Conservation (phyloP, 345 rosid species). For the Citrus trifoliata region DNA sequence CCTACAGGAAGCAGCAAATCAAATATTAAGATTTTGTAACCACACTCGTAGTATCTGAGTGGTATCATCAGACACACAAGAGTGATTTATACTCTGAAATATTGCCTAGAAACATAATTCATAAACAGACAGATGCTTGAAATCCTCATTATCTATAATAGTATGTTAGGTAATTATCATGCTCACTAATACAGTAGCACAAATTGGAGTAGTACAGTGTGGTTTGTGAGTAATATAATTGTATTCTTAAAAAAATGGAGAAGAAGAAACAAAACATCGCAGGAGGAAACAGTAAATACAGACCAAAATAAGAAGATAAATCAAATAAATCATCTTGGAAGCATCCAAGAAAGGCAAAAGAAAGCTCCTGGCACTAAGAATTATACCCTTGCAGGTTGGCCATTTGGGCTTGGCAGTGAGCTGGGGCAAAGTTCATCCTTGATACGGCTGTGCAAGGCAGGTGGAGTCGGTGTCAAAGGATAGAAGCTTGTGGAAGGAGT, state of each 20-base stretch:
- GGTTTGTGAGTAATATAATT: neutral
- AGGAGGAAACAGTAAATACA: neutral
- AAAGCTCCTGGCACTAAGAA: neutral
- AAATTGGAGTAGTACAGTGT: neutral
- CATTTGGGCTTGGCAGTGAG: constrained; percentile 75
- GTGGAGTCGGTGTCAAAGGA: constrained; percentile 80
- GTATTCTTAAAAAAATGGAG: neutral
- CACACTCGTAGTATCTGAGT: neutral
- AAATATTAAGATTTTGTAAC: neutral
- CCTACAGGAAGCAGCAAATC: constrained; percentile 28
- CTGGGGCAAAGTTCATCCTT: constrained; percentile 77
- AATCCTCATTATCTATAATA: neutral
- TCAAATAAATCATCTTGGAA: neutral
- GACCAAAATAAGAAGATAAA: neutral
- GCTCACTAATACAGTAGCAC: neutral
- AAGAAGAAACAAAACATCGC: neutral
- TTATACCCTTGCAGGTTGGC: constrained; percentile 72
- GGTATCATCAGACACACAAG: neutral
- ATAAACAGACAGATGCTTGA: neutral
- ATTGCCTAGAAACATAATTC: neutral
- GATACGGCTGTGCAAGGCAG: constrained; percentile 63
- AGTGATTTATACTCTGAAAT: neutral
- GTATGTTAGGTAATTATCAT: neutral
- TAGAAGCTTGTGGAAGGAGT: constrained; percentile 56
- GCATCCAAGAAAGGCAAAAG: neutral